Conservation (phyloP, 2,329 filamentous ascomycete species). For the Colletotrichum sp. region DNA sequence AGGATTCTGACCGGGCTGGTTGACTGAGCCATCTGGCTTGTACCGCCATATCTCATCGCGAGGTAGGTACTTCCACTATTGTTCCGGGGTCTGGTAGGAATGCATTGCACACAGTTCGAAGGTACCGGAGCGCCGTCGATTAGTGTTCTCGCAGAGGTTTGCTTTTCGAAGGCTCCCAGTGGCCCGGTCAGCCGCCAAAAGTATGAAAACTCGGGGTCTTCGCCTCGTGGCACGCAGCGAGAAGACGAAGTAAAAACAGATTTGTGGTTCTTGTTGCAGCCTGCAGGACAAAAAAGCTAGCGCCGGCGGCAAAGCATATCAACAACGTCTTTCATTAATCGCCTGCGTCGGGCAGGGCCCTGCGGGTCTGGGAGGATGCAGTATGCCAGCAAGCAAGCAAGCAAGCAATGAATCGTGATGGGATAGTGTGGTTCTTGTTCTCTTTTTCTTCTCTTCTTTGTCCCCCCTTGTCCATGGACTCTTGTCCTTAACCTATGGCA, state of each 20-base stretch:
- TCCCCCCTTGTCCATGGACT: background rate
- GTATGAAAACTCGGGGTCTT: background rate
- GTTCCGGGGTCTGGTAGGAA: background rate
- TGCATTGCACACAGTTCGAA: background rate
- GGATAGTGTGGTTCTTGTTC: background rate
- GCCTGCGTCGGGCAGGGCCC: background rate
- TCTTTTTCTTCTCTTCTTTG: background rate
- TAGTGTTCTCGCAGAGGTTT: background rate
- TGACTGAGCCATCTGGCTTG: background rate
- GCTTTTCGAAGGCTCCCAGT: background rate
- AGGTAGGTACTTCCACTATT: background rate
- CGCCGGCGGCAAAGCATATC: background rate
- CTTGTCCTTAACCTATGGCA: background rate
- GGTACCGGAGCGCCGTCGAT: background rate
- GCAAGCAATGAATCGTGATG: background rate
- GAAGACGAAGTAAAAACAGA: background rate
- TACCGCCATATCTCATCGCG: background rate
- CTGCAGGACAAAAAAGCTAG: background rate
- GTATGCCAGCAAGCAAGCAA: background rate
- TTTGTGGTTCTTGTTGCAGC: background rate
- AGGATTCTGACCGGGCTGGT: background rate
- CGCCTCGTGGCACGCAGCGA: background rate
- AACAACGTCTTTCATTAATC: background rate
- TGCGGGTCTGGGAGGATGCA: background rate
- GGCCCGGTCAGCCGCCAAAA: background rate